Base-by-base conservation (phyloP, 495 filamentous ascomycete species). In the Saxophila tyrrhenica region DNA sequence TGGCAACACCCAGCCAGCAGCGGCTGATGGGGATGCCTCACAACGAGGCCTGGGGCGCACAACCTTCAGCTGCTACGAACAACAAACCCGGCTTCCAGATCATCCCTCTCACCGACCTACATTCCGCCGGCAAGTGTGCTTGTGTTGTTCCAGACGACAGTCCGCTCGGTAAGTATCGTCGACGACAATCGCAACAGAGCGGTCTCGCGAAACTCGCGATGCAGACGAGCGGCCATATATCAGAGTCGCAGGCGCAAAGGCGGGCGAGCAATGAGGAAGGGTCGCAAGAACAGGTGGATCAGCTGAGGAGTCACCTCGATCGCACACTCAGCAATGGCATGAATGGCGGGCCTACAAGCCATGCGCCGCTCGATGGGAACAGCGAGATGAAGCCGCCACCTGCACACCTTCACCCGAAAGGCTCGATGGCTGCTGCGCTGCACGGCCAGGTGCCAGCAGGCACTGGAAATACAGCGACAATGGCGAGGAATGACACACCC, bases 401-500 rank as follows among this genome's bases (percentile, higher is more conserved):
- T 8, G 15, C 11, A 7, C 24, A 44, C 16, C 16, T 38, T 5
- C 24, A 50, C 1, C 23, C 45, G 10, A 22, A 21, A 22, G 20
- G 57, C 41, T 45, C 51, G 8, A 16, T 57, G 48, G 54, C 53
- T 10, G 48, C 48, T 13, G 50, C 54, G 9, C 48, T 60, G 48
- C 39, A 42, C 24, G 53, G 53, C 32, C 29, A 35, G 29, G 7
- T 35, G 5, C 50, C 9, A 19, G 5, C 62, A 19, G 50, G 46
- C 25, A 17, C 38, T 32, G 51, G 35, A 25, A 50, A 51, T 61
- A 60, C 55, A 50, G 29, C 29, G 29, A 59, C n/a, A 50, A 50
- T 41, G 20, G 45, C 60, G 2, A n/a, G 50, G 41, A 74, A 55
- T 57, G 84, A 88, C 69, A 88, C 84, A 61, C 84, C 84, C 53